A percentile compares a stretch with the other conserved stretches of the same genome.
phyloP scores from a whole-genome alignment of 805 yeast genomes.

The Candida maris region DNA sequence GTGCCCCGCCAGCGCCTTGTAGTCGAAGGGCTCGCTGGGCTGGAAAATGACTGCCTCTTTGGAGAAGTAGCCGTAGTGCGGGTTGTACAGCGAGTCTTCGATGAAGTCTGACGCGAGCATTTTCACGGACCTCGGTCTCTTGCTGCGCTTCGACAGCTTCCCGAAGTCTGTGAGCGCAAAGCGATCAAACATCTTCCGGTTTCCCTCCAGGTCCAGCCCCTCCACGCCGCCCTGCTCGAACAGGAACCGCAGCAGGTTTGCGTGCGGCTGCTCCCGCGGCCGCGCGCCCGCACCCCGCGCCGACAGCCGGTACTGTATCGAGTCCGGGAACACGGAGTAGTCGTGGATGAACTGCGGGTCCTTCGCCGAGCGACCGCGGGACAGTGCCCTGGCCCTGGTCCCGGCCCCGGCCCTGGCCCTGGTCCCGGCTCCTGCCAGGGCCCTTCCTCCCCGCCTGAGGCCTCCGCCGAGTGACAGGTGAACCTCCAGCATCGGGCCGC shows the following conservation, averaged over 20 bases:
- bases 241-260: conserved; percentile 22
- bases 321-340: conserved; percentile 31
- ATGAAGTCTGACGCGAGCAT: conserved; percentile 79
- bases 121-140: conserved; percentile 58
- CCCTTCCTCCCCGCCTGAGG: too few species aligned
- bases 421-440: too few species aligned
- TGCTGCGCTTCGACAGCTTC: conserved; percentile 33
- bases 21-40: conserved; percentile 61
- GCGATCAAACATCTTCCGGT: conserved; percentile 35
- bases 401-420: too few species aligned
- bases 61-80: conserved; percentile 77
- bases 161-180: conserved; percentile 41
- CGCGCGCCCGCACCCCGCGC: conserved; percentile 15
- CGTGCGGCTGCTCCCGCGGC: conserved; percentile 18
- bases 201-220: conserved; percentile 32
- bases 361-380: conserved; percentile 5
- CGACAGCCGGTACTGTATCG: conserved; percentile 30
- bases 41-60: conserved; percentile 76
- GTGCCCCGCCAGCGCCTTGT: conserved; percentile 50
- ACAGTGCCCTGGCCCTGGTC: conserved; percentile 1
- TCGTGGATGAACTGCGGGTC: conserved; percentile 29
- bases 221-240: conserved; percentile 36
- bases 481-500: too few species aligned
- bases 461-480: too few species aligned
- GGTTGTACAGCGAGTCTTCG: conserved; percentile 80